Evolutionary conservation across 2,329 filamentous ascomycete species (phyloP).

Genomic region (Paraphaeosphaeria minitans): DNA sequence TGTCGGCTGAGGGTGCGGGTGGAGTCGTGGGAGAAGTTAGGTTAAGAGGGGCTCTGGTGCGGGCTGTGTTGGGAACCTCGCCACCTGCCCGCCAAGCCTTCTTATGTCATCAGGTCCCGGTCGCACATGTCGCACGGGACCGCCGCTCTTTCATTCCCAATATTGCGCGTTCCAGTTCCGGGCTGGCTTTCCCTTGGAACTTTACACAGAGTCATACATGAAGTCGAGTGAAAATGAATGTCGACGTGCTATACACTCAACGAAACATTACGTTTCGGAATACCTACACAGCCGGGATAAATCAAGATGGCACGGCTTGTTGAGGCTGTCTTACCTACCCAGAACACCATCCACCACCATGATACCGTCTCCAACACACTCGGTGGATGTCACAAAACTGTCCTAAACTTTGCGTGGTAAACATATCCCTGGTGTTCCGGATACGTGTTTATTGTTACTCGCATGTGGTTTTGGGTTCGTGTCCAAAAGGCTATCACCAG

Average conservation of each 20-base stretch:
- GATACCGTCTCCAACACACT: background rate
- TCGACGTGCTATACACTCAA: too few species aligned
- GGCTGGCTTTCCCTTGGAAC: background rate
- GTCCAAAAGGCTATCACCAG: background rate
- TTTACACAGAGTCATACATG: background rate
- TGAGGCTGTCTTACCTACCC: background rate
- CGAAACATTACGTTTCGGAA: background rate
- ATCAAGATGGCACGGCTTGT: background rate
- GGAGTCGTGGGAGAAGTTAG: conserved; percentile 2
- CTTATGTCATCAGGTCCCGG: background rate
- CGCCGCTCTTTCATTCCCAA: background rate
- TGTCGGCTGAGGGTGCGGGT: conserved; percentile 8
- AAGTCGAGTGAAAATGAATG: background rate
- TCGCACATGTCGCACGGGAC: background rate
- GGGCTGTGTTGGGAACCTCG: background rate
- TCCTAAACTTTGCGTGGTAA: conserved; percentile 5
- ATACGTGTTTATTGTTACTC: background rate
- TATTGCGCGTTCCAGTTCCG: background rate
- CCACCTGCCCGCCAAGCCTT: conserved; percentile 1
- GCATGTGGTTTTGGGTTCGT: conserved; percentile 12
- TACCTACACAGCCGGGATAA: background rate
- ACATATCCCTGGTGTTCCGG: background rate
- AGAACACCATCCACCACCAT: background rate
- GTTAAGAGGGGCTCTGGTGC: conserved; percentile 1
- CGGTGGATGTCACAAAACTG: background rate